Evolutionary conservation across 495 filamentous ascomycete species (phyloP), one percentile per base, ranked within the genome.

Genomic region (Xylaria grammica): DNA sequence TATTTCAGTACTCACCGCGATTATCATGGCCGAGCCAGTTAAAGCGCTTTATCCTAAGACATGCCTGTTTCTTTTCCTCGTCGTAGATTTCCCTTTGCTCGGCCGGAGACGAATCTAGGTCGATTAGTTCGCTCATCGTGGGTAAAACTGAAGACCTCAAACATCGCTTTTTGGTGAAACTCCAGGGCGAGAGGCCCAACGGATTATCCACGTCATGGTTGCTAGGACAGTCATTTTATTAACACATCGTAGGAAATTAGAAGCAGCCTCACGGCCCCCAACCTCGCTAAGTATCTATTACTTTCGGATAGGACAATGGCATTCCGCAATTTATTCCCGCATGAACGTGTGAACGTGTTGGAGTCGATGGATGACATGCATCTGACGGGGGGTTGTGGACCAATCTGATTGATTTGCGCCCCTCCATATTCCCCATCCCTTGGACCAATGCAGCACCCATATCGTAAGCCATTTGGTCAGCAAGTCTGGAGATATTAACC

Each of bases 1-100:
- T n/a, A n/a, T n/a, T n/a, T n/a, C n/a, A n/a, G 48, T 30, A 17
- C 26, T 0, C 5, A 50, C 48, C 48, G 48, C 48, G 48, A n/a
- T 30, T 30, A 30, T 50, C 48, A 29, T 30, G 48, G 48, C 26
- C 20, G n/a, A 50, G 48, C 24, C 48, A 50, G 48, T 50, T 50
- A 8, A 50, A 50, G 6, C 48, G 11, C 22, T 26, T 15, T 17
- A 22, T 50, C 10, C 19, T n/a, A 8, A 50, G 26, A 30, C 9
- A 15, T 3, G 48, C 48, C 6, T 50, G 24, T n/a, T 50, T 6
- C 8, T 50, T 50, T 7, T 50, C 48, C 15, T 30, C 9, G 11
- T 50, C 24, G 4, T n/a, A 50, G 13, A 50, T 30, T n/a, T 50
- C 26, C 48, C 19, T 29, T n/a, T 50, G 24, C 30, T 50, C 48